Conservation (phyloP, 805 yeast species). For the Hanseniaspora meyeri region DNA sequence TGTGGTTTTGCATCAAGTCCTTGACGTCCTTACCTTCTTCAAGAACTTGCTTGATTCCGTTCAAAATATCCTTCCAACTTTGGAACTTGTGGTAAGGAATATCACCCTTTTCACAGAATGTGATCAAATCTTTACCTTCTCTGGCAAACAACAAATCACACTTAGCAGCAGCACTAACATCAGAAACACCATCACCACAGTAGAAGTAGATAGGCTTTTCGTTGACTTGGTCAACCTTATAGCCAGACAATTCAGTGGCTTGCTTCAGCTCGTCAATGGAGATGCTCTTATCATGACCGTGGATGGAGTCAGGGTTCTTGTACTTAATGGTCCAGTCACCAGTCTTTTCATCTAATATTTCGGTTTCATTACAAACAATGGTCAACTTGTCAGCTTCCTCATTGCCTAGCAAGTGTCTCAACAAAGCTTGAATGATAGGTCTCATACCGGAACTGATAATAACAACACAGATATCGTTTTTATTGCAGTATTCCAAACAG, state of each 20-base stretch:
- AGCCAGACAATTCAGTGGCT: constrained; percentile 32
- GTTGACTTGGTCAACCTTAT: constrained; percentile 18
- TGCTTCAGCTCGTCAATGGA: constrained; percentile 45
- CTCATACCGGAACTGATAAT: constrained; percentile 90
- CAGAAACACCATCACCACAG: constrained; percentile 97
- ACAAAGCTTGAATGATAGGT: constrained; percentile 72
- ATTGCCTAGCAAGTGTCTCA: constrained; percentile 59
- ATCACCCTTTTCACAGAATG: constrained; percentile 64
- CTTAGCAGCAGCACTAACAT: constrained; percentile 87
- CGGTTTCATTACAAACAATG: constrained; percentile 71
- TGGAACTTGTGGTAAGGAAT: constrained; percentile 74
- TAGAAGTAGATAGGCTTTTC: constrained; percentile 45
- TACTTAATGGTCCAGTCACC: constrained; percentile 72
- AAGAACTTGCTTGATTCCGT: constrained; percentile 37
- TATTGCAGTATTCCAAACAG: constrained; percentile 68
- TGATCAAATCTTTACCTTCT: constrained; percentile 78
- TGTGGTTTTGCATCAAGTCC: constrained; percentile 12
- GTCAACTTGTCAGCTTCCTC: constrained; percentile 48
- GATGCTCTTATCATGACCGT: constrained; percentile 90
- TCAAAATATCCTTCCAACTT: constrained; percentile 60
- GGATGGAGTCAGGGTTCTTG: constrained; percentile 62
- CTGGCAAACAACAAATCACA: constrained; percentile 90
- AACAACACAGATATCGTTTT: constrained; percentile 63
- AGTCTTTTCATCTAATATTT: constrained; percentile 29
- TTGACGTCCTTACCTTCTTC: constrained; percentile 10